Base-by-base conservation (phyloP, 371 early-diverging fungal species). In the Mortierella sp. region DNA sequence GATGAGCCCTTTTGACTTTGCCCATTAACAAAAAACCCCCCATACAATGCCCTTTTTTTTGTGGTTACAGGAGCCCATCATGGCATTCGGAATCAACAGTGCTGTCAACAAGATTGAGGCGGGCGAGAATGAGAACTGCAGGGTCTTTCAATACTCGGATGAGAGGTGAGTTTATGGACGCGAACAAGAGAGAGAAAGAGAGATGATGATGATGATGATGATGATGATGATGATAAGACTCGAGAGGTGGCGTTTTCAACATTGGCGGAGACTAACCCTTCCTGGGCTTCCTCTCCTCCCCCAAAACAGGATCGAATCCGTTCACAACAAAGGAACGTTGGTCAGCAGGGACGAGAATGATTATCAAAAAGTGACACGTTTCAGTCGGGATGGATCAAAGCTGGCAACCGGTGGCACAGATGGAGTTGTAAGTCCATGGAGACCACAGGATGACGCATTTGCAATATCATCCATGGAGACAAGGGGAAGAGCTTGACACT, bases 361-460 rank as follows among this genome's bases (percentile, higher is more conserved):
- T 29, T 86, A 84, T 56, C 88, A 87, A 80, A 80, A 78, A 79
- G 85, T 82, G 3, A 81, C 71, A 7, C 84, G 86, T 2, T 86
- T 86, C 63, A 85, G 74, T 62, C 56, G 77, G 39, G 83, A 84
- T 60, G 91, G 91, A 10, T 74, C 60, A n/a, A 63, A 88, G 45
- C 50, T 91, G 22, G 90, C 87, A 5, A 84, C 85, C 14, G 91
- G 90, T 2, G 82, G 90, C 31, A 86, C 91, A 4, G 87, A 90
- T 58, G 90, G 91, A 9, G 80, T 83, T 21, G 81, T 76, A 67
- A 57, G 69, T 41, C 9, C 40, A 37, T 37, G n/a, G n/a, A n/a
- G n/a, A n/a, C n/a, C n/a, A n/a, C n/a, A n/a, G n/a, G n/a, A n/a
- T n/a, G n/a, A n/a, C n/a, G n/a, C n/a, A n/a, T n/a, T n/a, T n/a